Evolutionary conservation across 1,284 basidiomycete species (phyloP).

Genomic region (Malassezia brasiliensis): DNA sequence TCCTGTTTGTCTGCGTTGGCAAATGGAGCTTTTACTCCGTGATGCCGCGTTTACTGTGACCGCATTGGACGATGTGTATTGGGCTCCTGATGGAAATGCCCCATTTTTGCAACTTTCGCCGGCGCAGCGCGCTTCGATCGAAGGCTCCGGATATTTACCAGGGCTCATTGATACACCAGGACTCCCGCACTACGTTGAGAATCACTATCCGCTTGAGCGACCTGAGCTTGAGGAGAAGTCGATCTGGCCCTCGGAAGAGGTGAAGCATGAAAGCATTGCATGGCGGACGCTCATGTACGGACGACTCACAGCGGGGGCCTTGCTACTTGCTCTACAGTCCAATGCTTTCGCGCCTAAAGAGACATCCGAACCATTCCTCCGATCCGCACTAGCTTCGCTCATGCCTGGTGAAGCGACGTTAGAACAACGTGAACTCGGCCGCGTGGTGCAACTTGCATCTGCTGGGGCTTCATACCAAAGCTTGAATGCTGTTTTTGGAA

Average conservation of each 20-base stretch:
- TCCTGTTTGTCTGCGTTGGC: conserved; percentile 35
- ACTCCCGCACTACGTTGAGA: conserved; percentile 27
- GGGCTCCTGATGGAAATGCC: conserved; percentile 26
- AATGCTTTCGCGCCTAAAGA: neutral
- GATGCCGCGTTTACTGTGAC: conserved; percentile 22
- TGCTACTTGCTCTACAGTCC: neutral
- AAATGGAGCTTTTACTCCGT: conserved; percentile 34
- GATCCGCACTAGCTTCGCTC: neutral
- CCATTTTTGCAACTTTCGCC: conserved; percentile 30
- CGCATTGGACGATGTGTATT: conserved; percentile 26
- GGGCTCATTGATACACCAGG: conserved; percentile 5
- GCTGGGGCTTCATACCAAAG: conserved; percentile 9
- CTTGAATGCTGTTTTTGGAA: conserved; percentile 1
- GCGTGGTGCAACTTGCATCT: neutral
- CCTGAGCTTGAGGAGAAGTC: conserved; percentile 24
- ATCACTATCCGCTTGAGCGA: conserved; percentile 21
- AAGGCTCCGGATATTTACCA: neutral
- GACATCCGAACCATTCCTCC: neutral
- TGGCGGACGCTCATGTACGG: conserved; percentile 12
- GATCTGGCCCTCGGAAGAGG: conserved; percentile 1
- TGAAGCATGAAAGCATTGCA: neutral
- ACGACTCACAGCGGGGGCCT: conserved; percentile 8
- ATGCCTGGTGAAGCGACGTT: conserved; percentile 5
- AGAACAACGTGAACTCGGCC: conserved; percentile 8
- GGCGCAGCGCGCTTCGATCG: neutral